A percentile compares a stretch with the other conserved stretches of the same genome.
phyloP scores from a whole-genome alignment of 768 basidiomycete species.

The Tricholoma saponaceum region DNA sequence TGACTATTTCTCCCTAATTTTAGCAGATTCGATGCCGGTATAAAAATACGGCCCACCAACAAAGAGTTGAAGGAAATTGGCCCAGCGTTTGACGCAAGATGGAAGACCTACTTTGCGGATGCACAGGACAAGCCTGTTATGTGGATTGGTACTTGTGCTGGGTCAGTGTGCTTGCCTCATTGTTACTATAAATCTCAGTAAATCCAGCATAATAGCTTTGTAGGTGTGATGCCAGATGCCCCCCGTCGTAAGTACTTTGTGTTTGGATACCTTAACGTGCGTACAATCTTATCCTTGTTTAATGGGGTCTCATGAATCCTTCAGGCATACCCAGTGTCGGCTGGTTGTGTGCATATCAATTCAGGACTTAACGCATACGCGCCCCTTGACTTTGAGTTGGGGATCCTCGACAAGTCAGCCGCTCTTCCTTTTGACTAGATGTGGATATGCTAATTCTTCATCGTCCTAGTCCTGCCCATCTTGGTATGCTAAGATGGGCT shows the following conservation, averaged over 20 bases:
- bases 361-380: slow-evolving; percentile 37
- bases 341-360: slow-evolving; percentile 45
- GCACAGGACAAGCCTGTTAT: slow-evolving; percentile 29
- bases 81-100: neutral
- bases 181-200: neutral
- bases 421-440: neutral
- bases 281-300: slow-evolving; percentile 16
- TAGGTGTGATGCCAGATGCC: slow-evolving; percentile 13
- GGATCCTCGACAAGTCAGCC: slow-evolving; percentile 40
- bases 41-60: neutral
- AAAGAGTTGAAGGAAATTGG: neutral
- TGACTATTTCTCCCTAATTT: neutral
- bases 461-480: slow-evolving; percentile 33
- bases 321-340: slow-evolving; percentile 43
- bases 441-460: neutral
- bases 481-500: slow-evolving; percentile 41
- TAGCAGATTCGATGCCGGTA: neutral
- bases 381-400: slow-evolving; percentile 40
- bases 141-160: slow-evolving; percentile 35
- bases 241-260: slow-evolving; percentile 24
- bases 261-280: slow-evolving; percentile 13
- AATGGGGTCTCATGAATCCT: too few species aligned
- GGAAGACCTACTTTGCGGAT: neutral
- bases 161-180: slow-evolving; percentile 25
- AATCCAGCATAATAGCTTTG: neutral